phyloP scores from a whole-genome alignment of 2,329 filamentous ascomycete species.

The Monosporascus cannonballus region DNA sequence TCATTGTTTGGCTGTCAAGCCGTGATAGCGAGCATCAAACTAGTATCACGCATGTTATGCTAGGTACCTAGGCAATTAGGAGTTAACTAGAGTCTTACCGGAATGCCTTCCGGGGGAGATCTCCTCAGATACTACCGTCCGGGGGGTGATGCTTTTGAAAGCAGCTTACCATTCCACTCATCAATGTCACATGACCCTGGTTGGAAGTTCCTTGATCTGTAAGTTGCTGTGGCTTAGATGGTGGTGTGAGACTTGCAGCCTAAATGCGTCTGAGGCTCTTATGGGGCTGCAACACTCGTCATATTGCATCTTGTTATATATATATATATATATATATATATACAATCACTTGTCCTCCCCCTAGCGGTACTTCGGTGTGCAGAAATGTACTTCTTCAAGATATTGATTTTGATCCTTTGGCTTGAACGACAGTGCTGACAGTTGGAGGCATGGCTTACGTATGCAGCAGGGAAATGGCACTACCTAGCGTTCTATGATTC shows the following conservation, averaged over 20 bases:
- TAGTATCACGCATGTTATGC: neutral
- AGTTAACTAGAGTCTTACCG: slow-evolving; percentile 2
- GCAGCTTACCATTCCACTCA: slow-evolving; percentile 2
- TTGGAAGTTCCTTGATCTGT: slow-evolving; percentile 10
- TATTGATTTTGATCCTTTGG: neutral
- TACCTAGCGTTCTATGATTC: no score
- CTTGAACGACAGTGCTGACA: neutral
- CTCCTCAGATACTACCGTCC: no score
- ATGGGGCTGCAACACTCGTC: slow-evolving; percentile 10
- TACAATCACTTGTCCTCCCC: neutral
- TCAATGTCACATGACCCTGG: slow-evolving; percentile 15
- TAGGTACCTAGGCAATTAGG: no score
- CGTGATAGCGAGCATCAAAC: neutral
- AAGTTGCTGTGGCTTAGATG: slow-evolving; percentile 5
- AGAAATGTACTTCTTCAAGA: neutral
- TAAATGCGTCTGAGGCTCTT: slow-evolving; percentile 14
- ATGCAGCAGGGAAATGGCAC: neutral
- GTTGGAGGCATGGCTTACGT: neutral
- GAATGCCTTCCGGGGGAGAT: neutral
- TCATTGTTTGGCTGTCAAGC: neutral
- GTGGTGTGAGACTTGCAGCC: slow-evolving; percentile 14
- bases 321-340: neutral
- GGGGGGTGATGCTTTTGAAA: neutral
- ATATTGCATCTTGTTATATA: slow-evolving; percentile 9
- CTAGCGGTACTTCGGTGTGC: no score